Base-by-base conservation (phyloP, 1,139 yeast species). In the Kurtzmaniella quercitrusa region DNA sequence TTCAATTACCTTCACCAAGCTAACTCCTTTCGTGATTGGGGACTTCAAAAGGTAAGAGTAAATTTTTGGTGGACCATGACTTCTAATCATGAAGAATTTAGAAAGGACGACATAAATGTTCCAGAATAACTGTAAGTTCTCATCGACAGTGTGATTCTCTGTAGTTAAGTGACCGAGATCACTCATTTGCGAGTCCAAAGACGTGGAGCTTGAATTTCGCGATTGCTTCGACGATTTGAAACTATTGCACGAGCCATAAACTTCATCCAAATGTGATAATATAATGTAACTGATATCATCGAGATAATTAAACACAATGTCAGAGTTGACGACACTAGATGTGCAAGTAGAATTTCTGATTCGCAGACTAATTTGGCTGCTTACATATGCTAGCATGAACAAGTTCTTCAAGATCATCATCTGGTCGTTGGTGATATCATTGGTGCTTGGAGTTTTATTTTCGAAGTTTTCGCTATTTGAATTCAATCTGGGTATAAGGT, bases 221-320 rank as follows among this genome's bases (percentile, higher is more conserved):
- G 45, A 42, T 11, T 42, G 23, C 16, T 30, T 30, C 15, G 34
- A 30, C 8, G 33, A 19, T 35, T 26, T 34, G 7, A n/a, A 8
- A 19, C 15, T 28, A 28, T 22, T 28, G 16, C 28, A 18, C 12
- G 20, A 12, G n/a, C 26, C 23, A 14, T 32, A 34, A 11, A 38
- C 38, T 8, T 42, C 44, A 18, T 43, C 50, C 38, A 65, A 54
- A 40, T 63, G 63, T 11, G 59, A 52, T 41, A 62, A 49, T 17
- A 66, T 57, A 23, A 68, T 65, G 42, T 59, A 66, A 14, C 73
- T 62, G 8, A 73, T 71, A 49, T 74, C 78, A 50, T 74, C 71
- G 38, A 76, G 57, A 48, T 74, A 74, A 50, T 72, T 69, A 44
- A 75, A 61, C 12, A 74, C 62, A 28, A 72, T 61, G 45, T 68